Conservation (phyloP, 2,329 filamentous ascomycete species). For the Sordariomycetes sp. region DNA sequence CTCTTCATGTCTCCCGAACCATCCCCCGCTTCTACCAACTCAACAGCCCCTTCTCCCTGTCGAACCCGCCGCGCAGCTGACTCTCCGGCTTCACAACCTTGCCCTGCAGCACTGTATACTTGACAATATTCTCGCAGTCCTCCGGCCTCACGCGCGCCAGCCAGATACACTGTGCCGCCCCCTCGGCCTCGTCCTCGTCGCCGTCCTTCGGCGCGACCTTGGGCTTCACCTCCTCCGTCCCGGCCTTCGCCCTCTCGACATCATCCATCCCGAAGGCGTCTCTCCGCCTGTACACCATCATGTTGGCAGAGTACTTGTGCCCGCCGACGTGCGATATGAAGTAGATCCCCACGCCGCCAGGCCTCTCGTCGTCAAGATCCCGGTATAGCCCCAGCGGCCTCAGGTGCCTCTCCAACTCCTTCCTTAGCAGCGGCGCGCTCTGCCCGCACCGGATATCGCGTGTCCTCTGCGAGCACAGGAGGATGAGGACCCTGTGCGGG, state of each 20-base stretch:
- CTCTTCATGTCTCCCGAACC: not conserved
- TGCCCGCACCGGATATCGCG: conserved; percentile 91
- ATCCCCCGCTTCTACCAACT: conserved; percentile 55
- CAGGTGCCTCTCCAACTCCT: conserved; percentile 81
- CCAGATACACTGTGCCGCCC: conserved; percentile 86
- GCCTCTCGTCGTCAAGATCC: conserved; percentile 76
- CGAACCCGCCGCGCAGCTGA: conserved; percentile 83
- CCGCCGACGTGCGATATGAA: conserved; percentile 95
- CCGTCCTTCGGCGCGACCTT: not conserved
- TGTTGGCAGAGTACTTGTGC: conserved; percentile 91
- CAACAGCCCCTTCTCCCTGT: conserved; percentile 63
- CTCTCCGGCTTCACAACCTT: conserved; percentile 84
- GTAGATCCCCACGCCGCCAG: conserved; percentile 87
- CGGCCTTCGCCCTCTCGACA: conserved; percentile 21
- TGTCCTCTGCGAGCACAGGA: conserved; percentile 91
- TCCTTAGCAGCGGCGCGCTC: conserved; percentile 76
- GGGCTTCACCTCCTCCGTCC: conserved; percentile 17
- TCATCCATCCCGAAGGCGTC: conserved; percentile 41
- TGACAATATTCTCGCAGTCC: conserved; percentile 85
- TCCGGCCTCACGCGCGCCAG: conserved; percentile 71
- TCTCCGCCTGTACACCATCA: conserved; percentile 72
- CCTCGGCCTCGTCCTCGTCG: conserved; percentile 27
- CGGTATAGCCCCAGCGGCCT: conserved; percentile 73
- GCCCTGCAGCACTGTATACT: conserved; percentile 80
- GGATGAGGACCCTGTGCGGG: conserved; percentile 74